Percentiles rank a stretch among this genome's conserved stretches.
Conservation (phyloP, 495 filamentous ascomycete species). For the Podospora pseudoanserina region DNA sequence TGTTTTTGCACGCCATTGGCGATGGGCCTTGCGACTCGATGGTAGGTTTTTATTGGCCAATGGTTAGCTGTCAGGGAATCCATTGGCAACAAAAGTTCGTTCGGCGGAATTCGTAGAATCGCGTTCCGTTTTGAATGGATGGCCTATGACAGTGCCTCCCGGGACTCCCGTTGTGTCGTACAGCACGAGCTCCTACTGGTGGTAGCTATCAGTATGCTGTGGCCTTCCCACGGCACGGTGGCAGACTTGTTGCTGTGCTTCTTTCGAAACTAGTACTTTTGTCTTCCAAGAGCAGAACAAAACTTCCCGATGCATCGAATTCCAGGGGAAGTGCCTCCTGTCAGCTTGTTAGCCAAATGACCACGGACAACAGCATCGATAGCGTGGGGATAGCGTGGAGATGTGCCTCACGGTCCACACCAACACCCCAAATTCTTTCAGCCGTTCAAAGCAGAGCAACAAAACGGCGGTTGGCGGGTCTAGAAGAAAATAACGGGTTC, state of each 20-base stretch:
- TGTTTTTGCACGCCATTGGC: neutral
- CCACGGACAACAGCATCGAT: neutral
- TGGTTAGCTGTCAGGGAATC: neutral
- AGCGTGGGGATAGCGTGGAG: neutral
- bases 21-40: neutral
- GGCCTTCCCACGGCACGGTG: neutral
- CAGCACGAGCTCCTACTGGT: neutral
- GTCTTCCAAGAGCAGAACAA: neutral
- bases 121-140: too few relatives aligned
- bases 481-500: neutral
- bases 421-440: neutral
- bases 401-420: neutral
- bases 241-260: neutral
- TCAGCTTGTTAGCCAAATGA: neutral
- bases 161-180: neutral
- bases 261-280: neutral
- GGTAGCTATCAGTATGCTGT: neutral
- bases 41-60: neutral
- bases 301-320: neutral
- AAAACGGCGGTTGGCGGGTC: neutral
- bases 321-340: neutral
- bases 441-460: neutral
- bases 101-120: neutral
- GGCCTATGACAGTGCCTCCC: neutral
- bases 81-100: neutral